phyloP scores from a whole-genome alignment of 495 filamentous ascomycete genomes.

The Diplogelasinospora grovesii region DNA sequence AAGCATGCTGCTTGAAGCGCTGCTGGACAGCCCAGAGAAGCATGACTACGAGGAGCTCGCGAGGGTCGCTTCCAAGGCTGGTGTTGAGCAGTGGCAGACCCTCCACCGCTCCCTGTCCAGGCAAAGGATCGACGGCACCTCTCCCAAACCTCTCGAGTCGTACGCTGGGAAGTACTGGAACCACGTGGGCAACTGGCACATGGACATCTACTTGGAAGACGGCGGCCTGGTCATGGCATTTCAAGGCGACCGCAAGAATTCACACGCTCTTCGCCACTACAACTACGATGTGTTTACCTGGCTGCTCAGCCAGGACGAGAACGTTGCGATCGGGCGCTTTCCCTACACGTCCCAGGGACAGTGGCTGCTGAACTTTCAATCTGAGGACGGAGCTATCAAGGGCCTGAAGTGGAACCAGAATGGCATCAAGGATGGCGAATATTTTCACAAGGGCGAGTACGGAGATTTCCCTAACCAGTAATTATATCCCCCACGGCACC shows the following conservation, averaged over 20 bases:
- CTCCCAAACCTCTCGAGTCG: neutral
- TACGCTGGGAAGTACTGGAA: conserved; percentile 1
- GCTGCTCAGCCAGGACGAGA: neutral
- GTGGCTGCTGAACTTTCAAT: neutral
- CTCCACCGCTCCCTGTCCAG: neutral
- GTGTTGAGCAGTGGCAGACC: neutral
- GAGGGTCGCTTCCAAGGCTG: neutral
- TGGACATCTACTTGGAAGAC: neutral
- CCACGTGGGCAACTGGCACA: neutral
- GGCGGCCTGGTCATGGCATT: neutral
- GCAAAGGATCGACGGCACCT: neutral
- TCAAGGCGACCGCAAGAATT: neutral
- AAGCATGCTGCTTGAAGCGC: neutral
- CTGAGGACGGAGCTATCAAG: neutral
- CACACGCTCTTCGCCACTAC: neutral
- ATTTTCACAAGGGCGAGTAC: conserved; percentile 1
- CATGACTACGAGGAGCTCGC: neutral
- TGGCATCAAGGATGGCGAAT: neutral
- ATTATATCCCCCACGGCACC: too few relatives aligned
- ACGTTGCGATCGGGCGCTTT: neutral
- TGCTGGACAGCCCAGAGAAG: neutral
- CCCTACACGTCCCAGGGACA: neutral
- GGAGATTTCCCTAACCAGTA: too few relatives aligned
- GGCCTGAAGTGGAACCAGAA: neutral
- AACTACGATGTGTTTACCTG: neutral